These are phyloP conservation scores for Penicillium sp. DNA, from an alignment of 2,329 filamentous ascomycete species.

Conservation along the genomic window DNA sequence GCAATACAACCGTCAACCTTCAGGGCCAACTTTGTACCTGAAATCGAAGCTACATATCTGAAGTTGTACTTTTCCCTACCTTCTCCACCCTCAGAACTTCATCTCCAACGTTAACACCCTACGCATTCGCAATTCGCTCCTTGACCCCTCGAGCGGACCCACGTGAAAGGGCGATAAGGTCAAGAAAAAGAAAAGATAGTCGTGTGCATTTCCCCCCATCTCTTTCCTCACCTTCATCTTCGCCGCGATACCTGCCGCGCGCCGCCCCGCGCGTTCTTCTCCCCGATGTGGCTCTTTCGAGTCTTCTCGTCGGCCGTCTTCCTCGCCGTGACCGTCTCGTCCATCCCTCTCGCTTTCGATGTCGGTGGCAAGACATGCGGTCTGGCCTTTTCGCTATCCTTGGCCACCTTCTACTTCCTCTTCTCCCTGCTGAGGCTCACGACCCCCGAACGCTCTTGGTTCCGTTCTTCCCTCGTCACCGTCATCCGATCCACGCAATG, in stretches of 20 bases:
- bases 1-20: background rate
- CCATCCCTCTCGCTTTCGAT: slow-evolving; percentile 95
- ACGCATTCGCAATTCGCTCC: background rate
- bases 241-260: slow-evolving; percentile 10
- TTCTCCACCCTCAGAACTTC: background rate
- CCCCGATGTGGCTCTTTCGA: slow-evolving; percentile 75
- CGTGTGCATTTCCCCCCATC: slow-evolving; percentile 15
- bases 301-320: slow-evolving; percentile 77
- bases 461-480: slow-evolving; percentile 67
- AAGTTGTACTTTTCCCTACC: background rate
- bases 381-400: slow-evolving; percentile 83
- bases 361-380: slow-evolving; percentile 93
- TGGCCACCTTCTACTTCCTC: slow-evolving; percentile 85
- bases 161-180: slow-evolving; percentile 20
- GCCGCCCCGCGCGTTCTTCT: slow-evolving; percentile 26
- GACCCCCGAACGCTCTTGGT: slow-evolving; percentile 71
- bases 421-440: slow-evolving; percentile 75
- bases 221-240: background rate
- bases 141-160: slow-evolving; percentile 5
- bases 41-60: background rate
- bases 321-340: slow-evolving; percentile 86
- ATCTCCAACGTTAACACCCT: background rate
- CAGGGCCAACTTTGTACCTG: background rate
- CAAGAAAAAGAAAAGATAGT: slow-evolving; percentile 16
- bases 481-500: slow-evolving; percentile 74